These are phyloP conservation scores for Penicillium waksmanii DNA, from an alignment of 495 filamentous ascomycete genomes.

Conservation along the genomic window DNA sequence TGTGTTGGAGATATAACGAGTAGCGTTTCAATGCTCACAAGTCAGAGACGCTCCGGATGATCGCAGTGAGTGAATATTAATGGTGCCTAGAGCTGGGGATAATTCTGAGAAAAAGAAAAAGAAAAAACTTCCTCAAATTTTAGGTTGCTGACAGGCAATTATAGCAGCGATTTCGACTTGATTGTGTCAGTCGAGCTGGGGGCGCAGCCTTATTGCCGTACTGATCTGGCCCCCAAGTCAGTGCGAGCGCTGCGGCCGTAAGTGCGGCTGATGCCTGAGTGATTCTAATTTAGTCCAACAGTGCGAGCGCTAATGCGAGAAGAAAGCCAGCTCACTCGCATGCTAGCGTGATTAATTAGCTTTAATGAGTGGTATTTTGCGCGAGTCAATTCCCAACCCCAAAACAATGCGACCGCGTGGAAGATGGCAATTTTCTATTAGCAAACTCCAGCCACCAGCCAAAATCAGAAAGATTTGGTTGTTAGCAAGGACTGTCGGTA, in stretches of 20 bases:
- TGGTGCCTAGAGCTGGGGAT: too few species aligned
- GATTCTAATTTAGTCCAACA: conserved; percentile 6
- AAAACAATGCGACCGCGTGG: too few species aligned
- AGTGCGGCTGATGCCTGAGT: neutral
- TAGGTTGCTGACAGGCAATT: neutral
- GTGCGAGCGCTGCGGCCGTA: neutral
- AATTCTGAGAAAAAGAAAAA: too few species aligned
- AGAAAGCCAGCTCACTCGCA: neutral
- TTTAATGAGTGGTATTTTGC: neutral
- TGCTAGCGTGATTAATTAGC: neutral
- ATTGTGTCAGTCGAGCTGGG: neutral
- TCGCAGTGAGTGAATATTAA: too few species aligned
- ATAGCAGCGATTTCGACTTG: neutral
- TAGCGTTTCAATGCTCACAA: too few species aligned
- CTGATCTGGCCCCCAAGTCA: conserved; percentile 1
- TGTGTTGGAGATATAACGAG: neutral
- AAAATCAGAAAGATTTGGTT: neutral
- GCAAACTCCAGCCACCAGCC: too few species aligned
- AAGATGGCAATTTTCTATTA: too few species aligned
- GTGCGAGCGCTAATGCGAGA: neutral
- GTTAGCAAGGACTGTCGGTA: too few species aligned
- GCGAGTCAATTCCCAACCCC: too few species aligned
- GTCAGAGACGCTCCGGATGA: too few species aligned
- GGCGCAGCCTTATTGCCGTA: conserved; percentile 1
- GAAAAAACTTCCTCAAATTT: neutral